These are phyloP conservation scores for Geoglossum cookeanum DNA, from an alignment of 2,329 filamentous ascomycete species.

Conservation along the genomic window DNA sequence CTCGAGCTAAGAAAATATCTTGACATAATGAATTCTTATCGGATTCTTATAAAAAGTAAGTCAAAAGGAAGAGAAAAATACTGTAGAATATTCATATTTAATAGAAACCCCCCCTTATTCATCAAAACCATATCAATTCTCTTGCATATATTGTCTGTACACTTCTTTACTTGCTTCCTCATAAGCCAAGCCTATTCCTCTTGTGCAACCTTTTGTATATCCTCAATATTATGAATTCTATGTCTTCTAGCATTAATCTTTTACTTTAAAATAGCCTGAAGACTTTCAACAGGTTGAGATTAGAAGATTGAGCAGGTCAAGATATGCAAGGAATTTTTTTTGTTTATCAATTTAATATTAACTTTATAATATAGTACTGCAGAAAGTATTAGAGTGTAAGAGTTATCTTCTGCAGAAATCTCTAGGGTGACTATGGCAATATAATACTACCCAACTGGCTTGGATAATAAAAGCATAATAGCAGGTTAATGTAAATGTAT, in stretches of 20 bases:
- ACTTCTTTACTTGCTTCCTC: neutral
- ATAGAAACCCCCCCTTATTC: neutral
- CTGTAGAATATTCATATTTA: neutral
- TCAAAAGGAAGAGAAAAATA: neutral
- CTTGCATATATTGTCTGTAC: neutral
- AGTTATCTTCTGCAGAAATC: too few relatives aligned
- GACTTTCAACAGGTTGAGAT: conserved; percentile 5
- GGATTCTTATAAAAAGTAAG: neutral
- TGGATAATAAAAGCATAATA: too few relatives aligned
- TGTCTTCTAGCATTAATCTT: conserved; percentile 1
- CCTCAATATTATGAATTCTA: neutral
- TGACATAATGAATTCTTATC: neutral
- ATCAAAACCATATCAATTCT: neutral
- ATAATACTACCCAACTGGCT: too few relatives aligned
- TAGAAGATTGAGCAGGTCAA: conserved; percentile 2
- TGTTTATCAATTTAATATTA: neutral
- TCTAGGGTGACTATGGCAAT: too few relatives aligned
- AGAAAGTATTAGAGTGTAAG: too few relatives aligned
- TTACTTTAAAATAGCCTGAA: conserved; percentile 3
- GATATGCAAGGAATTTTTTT: neutral
- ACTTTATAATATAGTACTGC: neutral
- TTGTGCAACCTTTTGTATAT: neutral
- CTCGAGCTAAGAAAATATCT: too few relatives aligned
- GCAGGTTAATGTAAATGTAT: too few relatives aligned
- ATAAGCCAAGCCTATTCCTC: neutral